These are phyloP conservation scores for Daldinia vernicosa DNA, from an alignment of 495 filamentous ascomycete genomes.

Conservation along the genomic window DNA sequence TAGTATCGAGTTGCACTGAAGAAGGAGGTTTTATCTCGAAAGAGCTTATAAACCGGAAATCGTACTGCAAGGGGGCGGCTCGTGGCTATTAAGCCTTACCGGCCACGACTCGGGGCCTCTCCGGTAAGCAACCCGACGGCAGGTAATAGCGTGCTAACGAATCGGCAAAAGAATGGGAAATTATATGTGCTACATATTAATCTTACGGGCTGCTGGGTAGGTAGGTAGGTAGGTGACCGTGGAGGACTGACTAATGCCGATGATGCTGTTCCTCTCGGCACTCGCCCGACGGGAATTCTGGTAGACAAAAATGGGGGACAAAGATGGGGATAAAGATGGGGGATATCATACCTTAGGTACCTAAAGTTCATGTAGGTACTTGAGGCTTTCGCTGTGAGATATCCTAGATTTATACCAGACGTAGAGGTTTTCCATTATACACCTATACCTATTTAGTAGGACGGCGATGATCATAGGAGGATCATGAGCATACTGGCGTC, in stretches of 20 bases:
- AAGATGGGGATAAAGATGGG: conserved; percentile 4
- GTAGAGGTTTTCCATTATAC: neutral
- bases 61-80: conserved; percentile 18
- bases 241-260: neutral
- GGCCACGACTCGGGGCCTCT: conserved; percentile 1
- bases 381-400: neutral
- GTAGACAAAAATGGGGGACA: neutral
- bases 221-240: neutral
- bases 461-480: neutral
- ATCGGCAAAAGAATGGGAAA: neutral
- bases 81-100: conserved; percentile 16
- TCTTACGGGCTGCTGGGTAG: conserved; percentile 5
- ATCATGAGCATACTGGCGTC: neutral
- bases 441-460: neutral
- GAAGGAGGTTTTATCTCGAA: conserved; percentile 6
- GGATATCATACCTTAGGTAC: neutral
- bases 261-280: conserved; percentile 1
- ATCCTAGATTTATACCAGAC: neutral
- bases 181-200: conserved; percentile 17
- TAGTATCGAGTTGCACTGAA: conserved; percentile 6
- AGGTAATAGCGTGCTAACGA: neutral
- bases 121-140: conserved; percentile 1
- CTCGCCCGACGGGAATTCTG: neutral
- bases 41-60: neutral
- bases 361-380: neutral